A percentile compares a stretch with the other conserved stretches of the same genome.
These are phyloP conservation scores for Russula dissimulans DNA, from an alignment of 768 basidiomycete genomes.

Conservation along the genomic window DNA sequence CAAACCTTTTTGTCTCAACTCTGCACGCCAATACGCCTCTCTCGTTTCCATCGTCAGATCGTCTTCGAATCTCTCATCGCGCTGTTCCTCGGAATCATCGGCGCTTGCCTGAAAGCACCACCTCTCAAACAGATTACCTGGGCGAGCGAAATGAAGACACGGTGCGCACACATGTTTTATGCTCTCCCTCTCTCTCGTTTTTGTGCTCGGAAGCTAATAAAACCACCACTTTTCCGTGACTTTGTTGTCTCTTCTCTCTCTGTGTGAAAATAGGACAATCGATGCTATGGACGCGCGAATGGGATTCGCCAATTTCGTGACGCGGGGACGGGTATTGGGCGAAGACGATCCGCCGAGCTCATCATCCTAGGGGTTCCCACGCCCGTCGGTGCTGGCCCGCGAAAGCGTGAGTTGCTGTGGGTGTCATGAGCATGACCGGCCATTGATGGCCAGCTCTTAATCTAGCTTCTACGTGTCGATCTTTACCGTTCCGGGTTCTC, in stretches of 20 bases:
- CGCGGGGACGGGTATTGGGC: conserved; percentile 14
- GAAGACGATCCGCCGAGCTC: neutral
- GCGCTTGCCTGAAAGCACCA: conserved; percentile 62
- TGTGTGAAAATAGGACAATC: conserved; percentile 7
- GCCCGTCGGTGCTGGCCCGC: no score
- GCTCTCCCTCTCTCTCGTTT: neutral
- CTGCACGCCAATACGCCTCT: neutral
- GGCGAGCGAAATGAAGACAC: conserved; percentile 81
- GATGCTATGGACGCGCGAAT: conserved; percentile 21
- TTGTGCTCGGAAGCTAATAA: neutral
- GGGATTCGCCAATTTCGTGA: conserved; percentile 19
- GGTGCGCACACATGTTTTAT: conserved; percentile 36
- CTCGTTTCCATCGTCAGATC: conserved; percentile 35
- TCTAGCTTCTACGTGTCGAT: neutral
- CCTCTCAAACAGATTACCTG: conserved; percentile 74
- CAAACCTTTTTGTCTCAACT: conserved; percentile 13
- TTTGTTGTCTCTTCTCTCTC: no score
- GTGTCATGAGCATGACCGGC: no score
- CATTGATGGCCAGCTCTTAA: no score
- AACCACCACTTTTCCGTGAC: neutral
- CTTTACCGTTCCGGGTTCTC: neutral
- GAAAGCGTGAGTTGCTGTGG: no score
- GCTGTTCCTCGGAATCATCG: conserved; percentile 59
- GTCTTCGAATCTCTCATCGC: conserved; percentile 55
- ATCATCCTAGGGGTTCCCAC: neutral